A percentile compares a stretch with the other conserved stretches of the same genome.
Evolutionary conservation across 1,139 yeast species (phyloP).

Genomic region (Kodamaea sp.): DNA sequence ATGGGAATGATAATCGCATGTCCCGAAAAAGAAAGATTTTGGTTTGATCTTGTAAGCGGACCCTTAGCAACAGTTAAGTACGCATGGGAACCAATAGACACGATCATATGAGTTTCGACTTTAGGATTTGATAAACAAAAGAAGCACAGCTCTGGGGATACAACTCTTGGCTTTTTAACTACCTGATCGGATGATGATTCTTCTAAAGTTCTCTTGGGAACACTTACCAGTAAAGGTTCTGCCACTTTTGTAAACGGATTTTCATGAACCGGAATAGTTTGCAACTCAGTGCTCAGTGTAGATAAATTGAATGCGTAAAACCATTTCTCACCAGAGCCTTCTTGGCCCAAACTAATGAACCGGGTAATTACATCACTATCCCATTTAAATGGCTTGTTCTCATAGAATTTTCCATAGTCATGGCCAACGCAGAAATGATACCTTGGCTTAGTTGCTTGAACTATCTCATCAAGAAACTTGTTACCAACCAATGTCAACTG

Average conservation of each 20-base stretch:
- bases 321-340: conserved; percentile 64
- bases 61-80: conserved; percentile 88
- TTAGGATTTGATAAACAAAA: conserved; percentile 83
- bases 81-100: conserved; percentile 65
- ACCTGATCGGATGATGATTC: neutral
- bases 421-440: conserved; percentile 66
- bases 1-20: conserved; percentile 86
- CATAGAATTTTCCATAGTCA: conserved; percentile 51
- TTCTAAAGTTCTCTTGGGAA: conserved; percentile 2
- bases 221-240: neutral
- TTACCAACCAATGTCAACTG: conserved; percentile 40
- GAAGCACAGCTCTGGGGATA: conserved; percentile 64
- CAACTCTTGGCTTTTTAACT: conserved; percentile 20
- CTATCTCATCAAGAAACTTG: conserved; percentile 46
- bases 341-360: conserved; percentile 63
- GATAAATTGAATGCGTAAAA: conserved; percentile 65
- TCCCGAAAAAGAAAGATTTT: conserved; percentile 60
- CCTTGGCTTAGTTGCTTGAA: conserved; percentile 50
- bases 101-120: conserved; percentile 77
- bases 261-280: conserved; percentile 9
- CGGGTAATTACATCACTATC: conserved; percentile 45
- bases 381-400: conserved; percentile 63
- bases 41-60: conserved; percentile 61
- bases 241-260: conserved; percentile 40
- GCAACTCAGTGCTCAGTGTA: conserved; percentile 7